phyloP scores from a whole-genome alignment of 164 flowering plant genomes.

The Paratinospora sagittata region DNA sequence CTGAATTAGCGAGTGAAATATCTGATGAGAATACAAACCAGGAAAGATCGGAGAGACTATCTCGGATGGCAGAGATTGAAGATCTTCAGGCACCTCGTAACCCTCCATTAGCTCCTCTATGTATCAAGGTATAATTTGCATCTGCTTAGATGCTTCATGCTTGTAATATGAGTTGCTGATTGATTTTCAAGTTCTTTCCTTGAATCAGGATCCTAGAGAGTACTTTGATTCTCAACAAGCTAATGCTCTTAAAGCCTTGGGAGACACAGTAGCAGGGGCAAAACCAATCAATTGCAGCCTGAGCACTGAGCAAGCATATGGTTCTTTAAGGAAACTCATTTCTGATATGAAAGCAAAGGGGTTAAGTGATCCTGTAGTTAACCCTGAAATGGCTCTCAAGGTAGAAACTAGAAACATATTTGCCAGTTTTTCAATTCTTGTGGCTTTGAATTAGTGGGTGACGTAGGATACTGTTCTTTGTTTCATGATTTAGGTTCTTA shows the following conservation, averaged over 20 bases:
- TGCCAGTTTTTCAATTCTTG: background rate
- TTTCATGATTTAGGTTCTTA: constrained; percentile 48
- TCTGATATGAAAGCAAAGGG: constrained; percentile 52
- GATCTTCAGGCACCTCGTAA: constrained; percentile 77
- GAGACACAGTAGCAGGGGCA: constrained; percentile 37
- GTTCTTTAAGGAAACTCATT: constrained; percentile 49
- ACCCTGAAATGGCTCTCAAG: constrained; percentile 65
- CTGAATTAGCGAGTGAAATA: constrained; percentile 44
- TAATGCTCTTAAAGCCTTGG: constrained; percentile 65
- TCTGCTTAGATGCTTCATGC: background rate
- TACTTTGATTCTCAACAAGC: constrained; percentile 97
- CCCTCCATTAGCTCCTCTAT: constrained; percentile 76
- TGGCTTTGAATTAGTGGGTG: background rate
- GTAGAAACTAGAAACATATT: constrained; percentile 27
- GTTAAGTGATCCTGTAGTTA: constrained; percentile 53
- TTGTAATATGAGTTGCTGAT: background rate
- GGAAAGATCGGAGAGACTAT: constrained; percentile 42
- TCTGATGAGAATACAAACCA: constrained; percentile 37
- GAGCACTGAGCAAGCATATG: constrained; percentile 62
- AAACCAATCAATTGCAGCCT: constrained; percentile 38
- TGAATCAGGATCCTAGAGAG: constrained; percentile 84
- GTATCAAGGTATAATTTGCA: constrained; percentile 60
- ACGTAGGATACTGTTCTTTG: background rate
- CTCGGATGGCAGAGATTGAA: constrained; percentile 70
- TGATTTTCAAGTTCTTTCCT: constrained; percentile 8